Conservation (phyloP, 2,329 filamentous ascomycete species). For the Lachnum nothofagi region DNA sequence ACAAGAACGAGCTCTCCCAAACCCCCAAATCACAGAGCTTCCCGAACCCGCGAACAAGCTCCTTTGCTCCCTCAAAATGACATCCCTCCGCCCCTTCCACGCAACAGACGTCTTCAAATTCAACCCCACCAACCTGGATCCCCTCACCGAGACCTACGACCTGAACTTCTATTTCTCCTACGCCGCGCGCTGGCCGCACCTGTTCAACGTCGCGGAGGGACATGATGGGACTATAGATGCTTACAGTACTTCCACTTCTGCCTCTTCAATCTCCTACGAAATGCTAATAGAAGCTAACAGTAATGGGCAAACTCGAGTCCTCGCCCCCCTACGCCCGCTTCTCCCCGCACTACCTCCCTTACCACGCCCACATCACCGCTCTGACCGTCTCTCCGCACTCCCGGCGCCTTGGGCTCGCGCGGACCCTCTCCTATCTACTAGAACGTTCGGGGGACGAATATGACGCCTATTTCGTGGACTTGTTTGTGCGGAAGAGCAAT, state of each 20-base stretch:
- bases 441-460: conserved; percentile 78
- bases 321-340: conserved; percentile 69
- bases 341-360: conserved; percentile 92
- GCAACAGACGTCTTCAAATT: conserved; percentile 81
- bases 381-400: conserved; percentile 85
- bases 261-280: conserved; percentile 1
- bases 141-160: conserved; percentile 96
- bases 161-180: conserved; percentile 94
- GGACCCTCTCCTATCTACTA: conserved; percentile 72
- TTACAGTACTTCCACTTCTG: conserved; percentile 63
- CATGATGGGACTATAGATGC: conserved; percentile 82
- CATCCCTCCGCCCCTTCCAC: conserved; percentile 78
- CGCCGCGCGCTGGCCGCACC: conserved; percentile 87
- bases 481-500: conserved; percentile 90
- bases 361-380: conserved; percentile 96
- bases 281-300: conserved; percentile 41
- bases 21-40: neutral
- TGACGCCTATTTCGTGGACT: conserved; percentile 88
- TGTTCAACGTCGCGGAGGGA: conserved; percentile 90
- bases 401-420: conserved; percentile 80
- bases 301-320: conserved; percentile 95
- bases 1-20: neutral
- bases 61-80: conserved; percentile 49
- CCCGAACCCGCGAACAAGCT: neutral
- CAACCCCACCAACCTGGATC: conserved; percentile 92